phyloP scores from a whole-genome alignment of 2,329 filamentous ascomycete species.

The Atkinsonella texensis region DNA sequence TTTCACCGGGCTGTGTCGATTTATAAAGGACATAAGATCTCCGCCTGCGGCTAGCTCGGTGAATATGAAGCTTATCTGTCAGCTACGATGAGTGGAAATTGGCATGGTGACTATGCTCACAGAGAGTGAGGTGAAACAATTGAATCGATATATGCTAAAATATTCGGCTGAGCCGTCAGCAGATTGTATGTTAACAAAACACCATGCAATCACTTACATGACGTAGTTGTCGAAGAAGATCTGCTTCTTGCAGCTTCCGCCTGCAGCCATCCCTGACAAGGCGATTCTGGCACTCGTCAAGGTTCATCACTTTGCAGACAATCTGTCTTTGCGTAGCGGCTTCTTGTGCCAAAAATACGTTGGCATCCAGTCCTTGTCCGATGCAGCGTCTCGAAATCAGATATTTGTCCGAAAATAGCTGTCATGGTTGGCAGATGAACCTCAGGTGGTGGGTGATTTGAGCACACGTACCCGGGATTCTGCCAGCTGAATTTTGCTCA shows the following conservation, averaged over 20 bases:
- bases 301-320: constrained; percentile 55
- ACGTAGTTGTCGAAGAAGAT: constrained; percentile 39
- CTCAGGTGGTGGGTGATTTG: background rate
- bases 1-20: constrained; percentile 16
- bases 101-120: constrained; percentile 18
- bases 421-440: background rate
- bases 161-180: constrained; percentile 35
- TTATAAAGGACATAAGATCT: constrained; percentile 38
- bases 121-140: constrained; percentile 35
- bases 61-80: constrained; percentile 36
- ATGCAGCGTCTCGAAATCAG: constrained; percentile 22
- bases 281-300: constrained; percentile 23
- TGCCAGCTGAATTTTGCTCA: constrained; percentile 19
- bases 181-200: background rate
- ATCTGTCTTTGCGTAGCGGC: constrained; percentile 42
- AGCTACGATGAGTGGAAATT: background rate
- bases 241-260: constrained; percentile 34
- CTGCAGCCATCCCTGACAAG: constrained; percentile 18
- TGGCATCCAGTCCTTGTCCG: constrained; percentile 25
- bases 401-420: constrained; percentile 23
- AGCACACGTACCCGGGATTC: constrained; percentile 20
- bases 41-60: constrained; percentile 44
- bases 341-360: constrained; percentile 31
- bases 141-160: constrained; percentile 38
- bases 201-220: constrained; percentile 30